Evolutionary conservation across 371 early-diverging fungal species (phyloP).

Genomic region (Batkoa obscura): DNA sequence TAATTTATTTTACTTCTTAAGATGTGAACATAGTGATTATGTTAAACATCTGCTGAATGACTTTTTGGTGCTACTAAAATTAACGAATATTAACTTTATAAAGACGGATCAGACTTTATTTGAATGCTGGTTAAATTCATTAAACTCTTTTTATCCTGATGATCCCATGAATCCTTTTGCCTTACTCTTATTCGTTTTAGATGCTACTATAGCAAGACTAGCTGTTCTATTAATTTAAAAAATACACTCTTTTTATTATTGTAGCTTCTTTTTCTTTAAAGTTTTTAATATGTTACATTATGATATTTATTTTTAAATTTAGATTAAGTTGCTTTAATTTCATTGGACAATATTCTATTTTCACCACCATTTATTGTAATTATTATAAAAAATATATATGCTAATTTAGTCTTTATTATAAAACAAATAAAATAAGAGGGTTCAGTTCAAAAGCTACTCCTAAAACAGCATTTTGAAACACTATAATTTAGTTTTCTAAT

Average conservation of each 20-base stretch:
- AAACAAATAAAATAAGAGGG: too few species aligned
- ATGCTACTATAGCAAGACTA: neutral
- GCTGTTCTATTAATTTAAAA: neutral
- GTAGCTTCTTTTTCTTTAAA: too few species aligned
- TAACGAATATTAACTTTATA: neutral
- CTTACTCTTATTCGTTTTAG: neutral
- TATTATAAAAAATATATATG: too few species aligned
- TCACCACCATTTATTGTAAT: too few species aligned
- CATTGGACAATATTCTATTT: too few species aligned
- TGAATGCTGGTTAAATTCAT: neutral
- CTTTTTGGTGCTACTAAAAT: neutral
- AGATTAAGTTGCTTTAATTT: too few species aligned
- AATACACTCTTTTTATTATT: neutral
- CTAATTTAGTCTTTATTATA: too few species aligned
- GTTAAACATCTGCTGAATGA: neutral
- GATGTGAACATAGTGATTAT: neutral
- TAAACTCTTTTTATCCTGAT: neutral
- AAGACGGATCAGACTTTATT: neutral
- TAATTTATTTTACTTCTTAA: neutral
- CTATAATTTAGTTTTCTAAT: too few species aligned
- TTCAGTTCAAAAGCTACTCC: too few species aligned
- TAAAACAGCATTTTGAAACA: too few species aligned
- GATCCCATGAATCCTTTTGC: neutral
- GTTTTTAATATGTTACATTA: too few species aligned
- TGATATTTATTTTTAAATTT: too few species aligned